Evolutionary conservation across 148 eudicot genomes (phyloP).

Genomic region (Persicaria maculosa): DNA sequence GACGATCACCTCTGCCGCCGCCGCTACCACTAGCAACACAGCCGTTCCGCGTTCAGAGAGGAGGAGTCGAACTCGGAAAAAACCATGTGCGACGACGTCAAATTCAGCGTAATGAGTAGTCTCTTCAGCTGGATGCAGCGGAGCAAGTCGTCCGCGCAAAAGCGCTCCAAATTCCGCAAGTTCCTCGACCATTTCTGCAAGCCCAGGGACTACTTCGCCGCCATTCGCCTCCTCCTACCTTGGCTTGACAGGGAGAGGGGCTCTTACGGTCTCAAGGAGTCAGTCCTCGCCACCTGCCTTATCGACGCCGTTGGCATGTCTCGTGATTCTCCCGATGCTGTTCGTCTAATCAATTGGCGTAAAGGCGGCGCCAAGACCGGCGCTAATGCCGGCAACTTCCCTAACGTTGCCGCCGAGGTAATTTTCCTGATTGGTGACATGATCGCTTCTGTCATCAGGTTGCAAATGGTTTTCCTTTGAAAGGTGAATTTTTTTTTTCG

Average conservation of each 20-base stretch:
- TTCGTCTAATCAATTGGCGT: slow-evolving; percentile 71
- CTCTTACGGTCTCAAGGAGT: slow-evolving; percentile 75
- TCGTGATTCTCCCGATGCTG: slow-evolving; percentile 71
- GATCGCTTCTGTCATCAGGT: background rate
- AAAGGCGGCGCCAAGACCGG: slow-evolving; percentile 73
- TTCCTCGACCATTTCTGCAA: slow-evolving; percentile 62
- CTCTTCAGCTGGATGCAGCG: slow-evolving; percentile 56
- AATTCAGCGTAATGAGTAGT: slow-evolving; percentile 64
- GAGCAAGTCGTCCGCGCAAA: slow-evolving; percentile 35
- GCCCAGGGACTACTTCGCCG: slow-evolving; percentile 49
- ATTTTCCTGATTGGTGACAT: background rate
- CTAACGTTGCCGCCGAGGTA: slow-evolving; percentile 62
- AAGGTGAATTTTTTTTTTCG: background rate
- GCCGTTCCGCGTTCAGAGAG: background rate
- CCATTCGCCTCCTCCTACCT: slow-evolving; percentile 71
- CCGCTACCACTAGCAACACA: background rate
- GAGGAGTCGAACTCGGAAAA: too few relatives aligned
- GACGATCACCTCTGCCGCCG: background rate
- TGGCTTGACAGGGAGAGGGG: slow-evolving; percentile 78
- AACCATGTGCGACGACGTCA: slow-evolving; percentile 30
- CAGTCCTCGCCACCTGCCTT: slow-evolving; percentile 55
- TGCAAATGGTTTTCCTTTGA: background rate
- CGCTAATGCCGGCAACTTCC: slow-evolving; percentile 63
- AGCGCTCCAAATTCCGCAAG: slow-evolving; percentile 67
- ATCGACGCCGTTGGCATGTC: slow-evolving; percentile 76